Evolutionary conservation across 495 filamentous ascomycete species (phyloP).

Genomic region (Penicillium malachiteum): DNA sequence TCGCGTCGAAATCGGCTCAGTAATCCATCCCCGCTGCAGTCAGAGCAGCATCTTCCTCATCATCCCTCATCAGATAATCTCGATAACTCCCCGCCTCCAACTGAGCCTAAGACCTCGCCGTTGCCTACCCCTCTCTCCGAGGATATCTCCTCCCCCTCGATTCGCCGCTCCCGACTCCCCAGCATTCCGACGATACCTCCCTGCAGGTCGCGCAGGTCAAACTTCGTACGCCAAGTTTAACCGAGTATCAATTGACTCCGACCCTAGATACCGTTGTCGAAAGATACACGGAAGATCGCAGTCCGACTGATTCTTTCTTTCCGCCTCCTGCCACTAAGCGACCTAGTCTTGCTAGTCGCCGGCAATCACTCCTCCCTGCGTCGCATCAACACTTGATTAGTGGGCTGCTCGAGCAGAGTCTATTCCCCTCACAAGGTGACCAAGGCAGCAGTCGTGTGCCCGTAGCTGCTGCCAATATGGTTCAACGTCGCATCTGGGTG

Average conservation of each 20-base stretch:
- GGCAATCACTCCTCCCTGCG: constrained; percentile 51
- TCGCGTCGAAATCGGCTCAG: constrained; percentile 2
- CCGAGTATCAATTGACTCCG: constrained; percentile 31
- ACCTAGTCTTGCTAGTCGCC: constrained; percentile 43
- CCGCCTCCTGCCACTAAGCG: constrained; percentile 32
- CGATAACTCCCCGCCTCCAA: constrained; percentile 13
- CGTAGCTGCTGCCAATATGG: constrained; percentile 32
- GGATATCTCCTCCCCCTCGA: constrained; percentile 20
- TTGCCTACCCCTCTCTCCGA: constrained; percentile 25
- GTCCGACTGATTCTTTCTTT: constrained; percentile 19
- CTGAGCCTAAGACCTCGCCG: constrained; percentile 18
- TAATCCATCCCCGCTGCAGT: constrained; percentile 3
- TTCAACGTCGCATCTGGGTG: constrained; percentile 89
- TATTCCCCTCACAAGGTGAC: constrained; percentile 26
- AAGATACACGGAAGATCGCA: constrained; percentile 17
- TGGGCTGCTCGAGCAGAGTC: constrained; percentile 36
- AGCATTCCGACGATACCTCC: constrained; percentile 26
- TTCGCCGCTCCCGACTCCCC: constrained; percentile 24
- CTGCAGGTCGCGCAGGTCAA: constrained; percentile 17
- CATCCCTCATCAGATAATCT: constrained; percentile 6
- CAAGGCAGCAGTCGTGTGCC: constrained; percentile 18
- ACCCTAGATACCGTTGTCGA: constrained; percentile 35
- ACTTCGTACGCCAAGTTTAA: constrained; percentile 8
- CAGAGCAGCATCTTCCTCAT: constrained; percentile 12
- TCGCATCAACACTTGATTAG: constrained; percentile 47